Evolutionary conservation across 176 grass and related monocot species (phyloP).

Genomic region (Aegilops bicornis): DNA sequence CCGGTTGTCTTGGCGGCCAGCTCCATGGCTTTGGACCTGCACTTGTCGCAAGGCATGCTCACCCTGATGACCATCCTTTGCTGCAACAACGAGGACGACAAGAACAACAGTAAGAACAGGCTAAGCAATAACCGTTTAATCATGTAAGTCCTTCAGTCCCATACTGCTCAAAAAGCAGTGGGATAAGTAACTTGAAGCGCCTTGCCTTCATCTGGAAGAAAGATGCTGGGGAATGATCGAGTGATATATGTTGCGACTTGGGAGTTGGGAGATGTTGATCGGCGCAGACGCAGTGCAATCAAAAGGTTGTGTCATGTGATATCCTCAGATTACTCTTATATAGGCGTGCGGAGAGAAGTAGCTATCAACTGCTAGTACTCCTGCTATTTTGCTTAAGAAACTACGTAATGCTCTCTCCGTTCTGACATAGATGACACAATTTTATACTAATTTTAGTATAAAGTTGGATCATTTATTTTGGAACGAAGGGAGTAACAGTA

Average conservation of each 20-base stretch:
- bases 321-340: not conserved
- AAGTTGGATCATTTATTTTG: too few relatives aligned
- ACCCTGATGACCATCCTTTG: constrained; percentile 60
- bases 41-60: constrained; percentile 38
- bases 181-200: not conserved
- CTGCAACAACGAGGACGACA: constrained; percentile 12
- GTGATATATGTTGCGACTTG: not conserved
- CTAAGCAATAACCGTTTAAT: not conserved
- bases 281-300: not conserved
- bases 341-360: not conserved
- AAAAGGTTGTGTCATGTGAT: not conserved
- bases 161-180: not conserved
- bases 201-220: not conserved
- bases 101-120: not conserved
- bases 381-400: too few relatives aligned
- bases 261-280: not conserved
- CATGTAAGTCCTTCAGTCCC: not conserved
- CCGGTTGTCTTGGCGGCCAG: constrained; percentile 15
- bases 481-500: too few relatives aligned
- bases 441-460: too few relatives aligned
- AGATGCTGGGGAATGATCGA: not conserved
- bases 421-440: too few relatives aligned
- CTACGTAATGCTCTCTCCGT: too few relatives aligned
- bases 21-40: constrained; percentile 38
- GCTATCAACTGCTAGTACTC: not conserved